Base-by-base conservation (phyloP, 306 rosid species). In the Cicer judaicum region DNA sequence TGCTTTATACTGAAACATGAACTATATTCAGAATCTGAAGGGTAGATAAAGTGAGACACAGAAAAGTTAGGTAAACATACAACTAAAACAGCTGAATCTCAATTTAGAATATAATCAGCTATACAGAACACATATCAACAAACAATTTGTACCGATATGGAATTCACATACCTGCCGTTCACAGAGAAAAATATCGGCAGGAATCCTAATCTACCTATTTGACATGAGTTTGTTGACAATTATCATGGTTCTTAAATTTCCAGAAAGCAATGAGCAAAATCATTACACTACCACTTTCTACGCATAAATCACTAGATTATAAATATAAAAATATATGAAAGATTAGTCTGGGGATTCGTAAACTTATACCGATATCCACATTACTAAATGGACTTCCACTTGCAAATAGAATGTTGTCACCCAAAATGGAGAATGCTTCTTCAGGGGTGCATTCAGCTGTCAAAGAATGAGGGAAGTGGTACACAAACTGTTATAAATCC, bases 391-490 rank as follows among this genome's bases (percentile, higher is more conserved):
- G 99, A 82, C 99, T 95, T 83, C 99, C 99, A 79, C 99, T 95
- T 54, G 99, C 99, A 92, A 92, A 95, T 70, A 95, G 85, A 72
- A 90, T 76, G 82, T 84, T 90, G 43, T 95, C 98, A 10, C 99
- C 99, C 89, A 95, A 78, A 54, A 89, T 82, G 67, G 97, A 90
- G 84, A 87, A 95, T 74, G 99, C 98, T 78, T 90, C 93, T 72
- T 95, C 92, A 56, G 99, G 89, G 16, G 98, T 92, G 86, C 99
- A 95, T 86, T 95, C 99, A 83, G 99, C 99, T 95, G 86, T 74
- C 64, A 80, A 74, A 75, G 78, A 72, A 80, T 61, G 55, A 77
- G 60, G 29, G 70, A 36, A 68, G 73, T 15, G 59, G 18, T 43
- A 59, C 13, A 47, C 11, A 78, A 62, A 59, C 61, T 34, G 75